Evolutionary conservation across 192 early-diverging fungal genomes (phyloP).

Genomic region (Linnemannia schmuckeri): DNA sequence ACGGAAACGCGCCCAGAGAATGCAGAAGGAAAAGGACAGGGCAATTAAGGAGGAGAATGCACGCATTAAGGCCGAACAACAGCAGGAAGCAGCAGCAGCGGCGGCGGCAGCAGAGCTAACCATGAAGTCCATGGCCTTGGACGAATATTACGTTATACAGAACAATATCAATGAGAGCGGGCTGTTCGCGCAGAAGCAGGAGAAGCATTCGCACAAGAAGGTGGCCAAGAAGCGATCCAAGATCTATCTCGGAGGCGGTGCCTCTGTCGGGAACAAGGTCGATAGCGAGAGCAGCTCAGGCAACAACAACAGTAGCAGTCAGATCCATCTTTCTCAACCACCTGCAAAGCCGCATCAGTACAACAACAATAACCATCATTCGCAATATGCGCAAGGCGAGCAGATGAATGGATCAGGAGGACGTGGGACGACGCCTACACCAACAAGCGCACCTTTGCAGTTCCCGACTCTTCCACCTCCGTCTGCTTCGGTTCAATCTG

Average conservation of each 20-base stretch:
- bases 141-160: slow-evolving; percentile 10
- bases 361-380: slow-evolving; percentile 7
- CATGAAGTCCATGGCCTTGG: slow-evolving; percentile 12
- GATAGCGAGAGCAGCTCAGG: slow-evolving; percentile 30
- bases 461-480: slow-evolving; percentile 44
- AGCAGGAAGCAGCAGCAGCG: slow-evolving; percentile 26
- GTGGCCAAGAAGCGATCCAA: slow-evolving; percentile 36
- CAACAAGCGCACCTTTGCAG: slow-evolving; percentile 3
- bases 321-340: slow-evolving; percentile 28
- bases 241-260: slow-evolving; percentile 15
- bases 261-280: slow-evolving; percentile 8
- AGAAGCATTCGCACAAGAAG: slow-evolving; percentile 13
- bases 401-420: not conserved
- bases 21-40: slow-evolving; percentile 57
- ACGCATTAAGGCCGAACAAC: slow-evolving; percentile 36
- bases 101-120: slow-evolving; percentile 30
- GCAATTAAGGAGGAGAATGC: slow-evolving; percentile 64
- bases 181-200: slow-evolving; percentile 8
- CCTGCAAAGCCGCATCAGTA: not conserved
- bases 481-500: slow-evolving; percentile 34
- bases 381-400: slow-evolving; percentile 5
- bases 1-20: slow-evolving; percentile 38
- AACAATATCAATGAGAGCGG: slow-evolving; percentile 6
- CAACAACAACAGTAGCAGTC: slow-evolving; percentile 38
- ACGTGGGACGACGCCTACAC: not conserved